Percentiles rank a stretch among this genome's conserved stretches.
phyloP scores from a whole-genome alignment of 352 stramenopile species.

The Plasmopara muralis region DNA sequence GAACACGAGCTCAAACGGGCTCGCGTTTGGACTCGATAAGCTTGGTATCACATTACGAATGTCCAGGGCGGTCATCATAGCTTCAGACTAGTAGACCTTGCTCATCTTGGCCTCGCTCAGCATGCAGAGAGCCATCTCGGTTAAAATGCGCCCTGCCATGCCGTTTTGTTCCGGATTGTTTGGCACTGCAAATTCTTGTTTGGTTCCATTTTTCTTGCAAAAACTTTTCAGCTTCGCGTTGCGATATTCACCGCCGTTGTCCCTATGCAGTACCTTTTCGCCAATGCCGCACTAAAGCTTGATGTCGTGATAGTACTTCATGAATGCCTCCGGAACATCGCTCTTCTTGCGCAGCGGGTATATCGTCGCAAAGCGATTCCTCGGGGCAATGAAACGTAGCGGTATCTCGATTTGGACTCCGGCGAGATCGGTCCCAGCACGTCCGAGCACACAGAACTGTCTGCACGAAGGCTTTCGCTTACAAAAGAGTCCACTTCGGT shows the following conservation, averaged over 20 bases:
- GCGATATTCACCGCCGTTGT: not conserved
- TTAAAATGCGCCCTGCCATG: not conserved
- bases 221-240: not conserved
- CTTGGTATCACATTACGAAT: no score
- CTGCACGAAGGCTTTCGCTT: no score
- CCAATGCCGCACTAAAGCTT: not conserved
- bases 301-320: not conserved
- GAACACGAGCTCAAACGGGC: no score
- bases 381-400: not conserved
- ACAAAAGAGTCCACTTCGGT: no score
- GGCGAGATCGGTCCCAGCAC: no score
- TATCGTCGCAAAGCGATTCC: not conserved
- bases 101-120: not conserved
- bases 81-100: not conserved
- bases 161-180: not conserved
- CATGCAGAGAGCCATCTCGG: not conserved
- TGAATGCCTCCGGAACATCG: not conserved
- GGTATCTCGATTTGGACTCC: no score
- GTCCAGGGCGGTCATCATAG: no score
- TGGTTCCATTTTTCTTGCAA: not conserved
- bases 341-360: constrained; percentile 1
- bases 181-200: not conserved
- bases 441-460: no score
- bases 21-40: no score
- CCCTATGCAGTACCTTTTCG: not conserved